These are phyloP conservation scores for Colletotrichum paranaense DNA, from an alignment of 2,329 filamentous ascomycete species.

Conservation along the genomic window DNA sequence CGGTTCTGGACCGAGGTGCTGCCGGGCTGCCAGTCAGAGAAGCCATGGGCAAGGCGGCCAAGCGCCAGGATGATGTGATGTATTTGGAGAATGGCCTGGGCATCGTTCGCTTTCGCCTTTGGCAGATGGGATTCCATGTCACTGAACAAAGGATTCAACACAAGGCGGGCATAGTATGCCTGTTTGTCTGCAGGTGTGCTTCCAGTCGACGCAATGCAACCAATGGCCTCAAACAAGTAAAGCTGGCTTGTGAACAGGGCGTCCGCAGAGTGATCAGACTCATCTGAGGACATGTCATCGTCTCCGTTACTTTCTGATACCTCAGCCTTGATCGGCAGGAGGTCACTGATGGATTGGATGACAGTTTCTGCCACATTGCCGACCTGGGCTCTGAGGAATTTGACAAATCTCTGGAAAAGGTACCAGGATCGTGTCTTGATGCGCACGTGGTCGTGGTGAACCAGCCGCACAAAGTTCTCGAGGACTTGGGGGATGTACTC, in stretches of 20 bases:
- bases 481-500: constrained; percentile 86
- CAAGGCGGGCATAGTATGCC: constrained; percentile 84
- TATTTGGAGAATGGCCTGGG: constrained; percentile 86
- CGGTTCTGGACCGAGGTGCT: constrained; percentile 57
- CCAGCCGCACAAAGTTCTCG: constrained; percentile 90
- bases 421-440: constrained; percentile 96
- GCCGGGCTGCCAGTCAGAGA: constrained; percentile 86
- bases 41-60: constrained; percentile 90
- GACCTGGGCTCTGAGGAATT: constrained; percentile 84
- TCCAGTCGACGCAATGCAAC: constrained; percentile 86
- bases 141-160: constrained; percentile 89
- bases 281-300: constrained; percentile 95
- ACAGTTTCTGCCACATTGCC: constrained; percentile 92
- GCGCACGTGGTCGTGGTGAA: constrained; percentile 88
- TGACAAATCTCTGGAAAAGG: constrained; percentile 91
- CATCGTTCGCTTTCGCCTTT: constrained; percentile 82
- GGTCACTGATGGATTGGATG: constrained; percentile 88
- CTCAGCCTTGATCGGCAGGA: constrained; percentile 92
- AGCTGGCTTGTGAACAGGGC: constrained; percentile 91
- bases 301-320: constrained; percentile 81
- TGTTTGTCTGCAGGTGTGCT: constrained; percentile 86
- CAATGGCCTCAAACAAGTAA: constrained; percentile 94
- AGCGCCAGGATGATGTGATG: constrained; percentile 98
- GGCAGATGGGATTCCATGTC: constrained; percentile 86
- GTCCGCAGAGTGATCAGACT: constrained; percentile 90